Conservation (phyloP, 2,329 filamentous ascomycete genomes). For the Arthrobotrys musiformis region DNA sequence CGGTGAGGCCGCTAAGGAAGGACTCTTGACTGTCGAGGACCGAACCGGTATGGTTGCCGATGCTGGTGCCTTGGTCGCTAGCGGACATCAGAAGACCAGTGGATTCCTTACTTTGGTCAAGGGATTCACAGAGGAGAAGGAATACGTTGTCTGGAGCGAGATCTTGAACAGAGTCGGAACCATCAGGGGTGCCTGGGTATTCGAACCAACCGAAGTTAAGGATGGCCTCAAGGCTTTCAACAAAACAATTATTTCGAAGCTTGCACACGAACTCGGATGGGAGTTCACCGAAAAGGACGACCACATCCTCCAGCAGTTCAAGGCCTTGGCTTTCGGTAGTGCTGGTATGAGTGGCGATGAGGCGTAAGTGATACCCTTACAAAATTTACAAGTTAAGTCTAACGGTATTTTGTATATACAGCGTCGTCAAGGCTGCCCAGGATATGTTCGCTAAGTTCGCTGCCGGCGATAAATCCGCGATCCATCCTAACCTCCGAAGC, state of each 20-base stretch:
- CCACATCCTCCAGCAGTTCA: slow-evolving; percentile 93
- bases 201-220: slow-evolving; percentile 78
- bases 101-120: slow-evolving; percentile 86
- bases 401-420: slow-evolving; percentile 3
- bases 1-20: slow-evolving; percentile 82
- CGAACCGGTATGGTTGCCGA: slow-evolving; percentile 95
- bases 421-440: slow-evolving; percentile 79
- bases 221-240: slow-evolving; percentile 86
- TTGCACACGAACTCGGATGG: slow-evolving; percentile 90
- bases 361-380: slow-evolving; percentile 60
- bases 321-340: slow-evolving; percentile 85
- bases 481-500: slow-evolving; percentile 90
- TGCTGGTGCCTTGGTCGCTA: slow-evolving; percentile 86
- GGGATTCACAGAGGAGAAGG: slow-evolving; percentile 80
- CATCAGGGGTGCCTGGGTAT: slow-evolving; percentile 88
- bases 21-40: slow-evolving; percentile 85
- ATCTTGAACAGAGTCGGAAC: slow-evolving; percentile 80
- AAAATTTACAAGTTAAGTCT: neutral
- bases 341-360: slow-evolving; percentile 85
- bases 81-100: slow-evolving; percentile 93
- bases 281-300: slow-evolving; percentile 83
- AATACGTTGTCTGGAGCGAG: slow-evolving; percentile 96
- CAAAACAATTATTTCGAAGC: slow-evolving; percentile 77
- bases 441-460: slow-evolving; percentile 91
- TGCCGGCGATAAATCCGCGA: slow-evolving; percentile 79